Conservation (phyloP, 371 early-diverging fungal genomes). For the Synchytrium microbalum region DNA sequence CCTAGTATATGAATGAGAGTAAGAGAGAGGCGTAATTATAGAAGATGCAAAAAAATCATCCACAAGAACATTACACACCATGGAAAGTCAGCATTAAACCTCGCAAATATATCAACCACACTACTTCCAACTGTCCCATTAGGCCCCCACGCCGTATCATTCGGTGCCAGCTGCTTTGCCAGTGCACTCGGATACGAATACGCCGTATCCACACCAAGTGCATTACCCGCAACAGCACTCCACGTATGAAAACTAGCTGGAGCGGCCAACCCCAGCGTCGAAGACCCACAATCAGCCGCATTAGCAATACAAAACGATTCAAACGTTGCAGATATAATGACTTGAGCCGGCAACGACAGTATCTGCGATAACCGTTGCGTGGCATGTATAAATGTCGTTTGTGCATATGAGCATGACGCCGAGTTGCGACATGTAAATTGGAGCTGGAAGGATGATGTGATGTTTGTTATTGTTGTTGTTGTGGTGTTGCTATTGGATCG, state of each 20-base stretch:
- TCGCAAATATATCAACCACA: constrained; percentile 20
- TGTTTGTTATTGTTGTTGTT: not conserved
- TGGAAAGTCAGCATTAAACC: constrained; percentile 26
- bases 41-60: not conserved
- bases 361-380: not conserved
- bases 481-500: not conserved
- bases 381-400: not conserved
- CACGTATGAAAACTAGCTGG: not conserved
- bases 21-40: not conserved
- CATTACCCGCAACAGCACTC: constrained; percentile 1
- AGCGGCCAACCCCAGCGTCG: not conserved
- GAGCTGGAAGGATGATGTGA: not conserved
- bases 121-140: not conserved
- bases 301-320: not conserved
- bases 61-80: constrained; percentile 21
- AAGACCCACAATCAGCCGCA: not conserved
- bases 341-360: not conserved
- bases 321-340: not conserved
- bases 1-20: not conserved
- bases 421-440: not conserved
- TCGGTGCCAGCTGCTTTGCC: constrained; percentile 6
- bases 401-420: not conserved
- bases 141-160: constrained; percentile 4
- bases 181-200: constrained; percentile 5
- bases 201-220: constrained; percentile 4